Evolutionary conservation across 2,329 filamentous ascomycete species (phyloP), one percentile per base, ranked within the genome.

Genomic region (Periconia sp.): DNA sequence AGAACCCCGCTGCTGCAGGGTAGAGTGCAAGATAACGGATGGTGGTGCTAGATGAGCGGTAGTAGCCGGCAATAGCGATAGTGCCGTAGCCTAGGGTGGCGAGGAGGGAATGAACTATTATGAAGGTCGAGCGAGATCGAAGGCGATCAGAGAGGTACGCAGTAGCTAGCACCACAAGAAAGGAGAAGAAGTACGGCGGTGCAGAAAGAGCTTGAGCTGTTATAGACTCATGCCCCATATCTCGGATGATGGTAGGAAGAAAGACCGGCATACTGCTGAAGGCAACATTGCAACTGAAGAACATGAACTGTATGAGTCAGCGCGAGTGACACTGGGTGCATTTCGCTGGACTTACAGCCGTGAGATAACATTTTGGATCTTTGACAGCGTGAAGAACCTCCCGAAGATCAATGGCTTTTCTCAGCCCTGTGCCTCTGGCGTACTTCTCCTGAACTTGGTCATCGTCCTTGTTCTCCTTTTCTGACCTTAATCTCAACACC

Each of bases 211-310:
- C 88, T 77, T 96, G 90, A 0, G 89, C 82, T 3, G 81, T 73
- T 2, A 87, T 71, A 1, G 80, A 70, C 24, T 81, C 78, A 71
- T 89, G 87, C 46, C 88, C 88, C 89, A 95, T 84, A 46, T 86
- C 81, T 46, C 78, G 75, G 33, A 95, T 79, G 50, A 95, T 89
- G 17, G 87, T 90, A 24, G 90, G 90, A 3, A 95, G 79, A 65
- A 95, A 95, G 35, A 94, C 88, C 3, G 91, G 91, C 65, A 95
- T 84, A 16, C 88, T 92, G 61, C 85, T 85, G 74, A 95, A 96
- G 10, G 90, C 87, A 66, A 95, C 87, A 70, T 96, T 95, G 62
- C 87, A 85, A 68, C 86, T 83, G 75, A 95, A 91, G 76, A 95
- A 89, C 82, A 95, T 95, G 56, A 82, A 70, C 57, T 65, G 15